Base-by-base conservation (phyloP, 225 moss, liverwort and hornwort species). In the Pseudisothecium myosuroides region DNA sequence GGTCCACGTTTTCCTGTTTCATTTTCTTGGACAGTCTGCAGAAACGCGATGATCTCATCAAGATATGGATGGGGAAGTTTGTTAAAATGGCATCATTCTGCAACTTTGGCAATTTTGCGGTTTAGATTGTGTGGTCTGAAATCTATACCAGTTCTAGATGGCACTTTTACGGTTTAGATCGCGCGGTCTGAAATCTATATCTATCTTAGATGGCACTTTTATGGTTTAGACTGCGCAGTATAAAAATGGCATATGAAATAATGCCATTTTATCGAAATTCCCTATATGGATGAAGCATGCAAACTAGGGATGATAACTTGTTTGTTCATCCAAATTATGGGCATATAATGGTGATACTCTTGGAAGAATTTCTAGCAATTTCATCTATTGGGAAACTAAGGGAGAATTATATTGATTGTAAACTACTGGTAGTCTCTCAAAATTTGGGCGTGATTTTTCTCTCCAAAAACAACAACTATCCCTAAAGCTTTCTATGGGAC, bases 401-500 rank as follows among this genome's bases (percentile, higher is more conserved):
- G 22, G 34, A 1, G 20, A 21, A 72, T 14, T 69, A 2, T 8
- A 5, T 17, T 28, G 9, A 45, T 73, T 45, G 28, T 27, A 17
- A 45, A 45, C 3, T 68, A 62, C 0, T 1, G 0, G 8, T n/a
- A 28, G 32, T 76, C 21, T 34, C 22, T 52, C 22, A 14, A 36
- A 34, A 36, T 34, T 14, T 0, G 0, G 1, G 8, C 5, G 0
- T 22, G 10, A 8, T 52, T 31, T 75, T 47, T 43, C 10, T 9
- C 43, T 72, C 9, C 26, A 3, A 1, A 14, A 26, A 41, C 15
- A 14, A 15, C 2, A 7, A 62, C 5, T 9, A 2, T 15, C 9
- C 2, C 0, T 5, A 2, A 24, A 14, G 71, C 29, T 73, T 31
- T 50, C 77, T 66, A 20, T 0, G 28, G 13, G 10, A 2, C 6